A percentile compares a stretch with the other conserved stretches of the same genome.
phyloP scores from a whole-genome alignment of 2,329 filamentous ascomycete species.

The Mycocentrospora acerina region DNA sequence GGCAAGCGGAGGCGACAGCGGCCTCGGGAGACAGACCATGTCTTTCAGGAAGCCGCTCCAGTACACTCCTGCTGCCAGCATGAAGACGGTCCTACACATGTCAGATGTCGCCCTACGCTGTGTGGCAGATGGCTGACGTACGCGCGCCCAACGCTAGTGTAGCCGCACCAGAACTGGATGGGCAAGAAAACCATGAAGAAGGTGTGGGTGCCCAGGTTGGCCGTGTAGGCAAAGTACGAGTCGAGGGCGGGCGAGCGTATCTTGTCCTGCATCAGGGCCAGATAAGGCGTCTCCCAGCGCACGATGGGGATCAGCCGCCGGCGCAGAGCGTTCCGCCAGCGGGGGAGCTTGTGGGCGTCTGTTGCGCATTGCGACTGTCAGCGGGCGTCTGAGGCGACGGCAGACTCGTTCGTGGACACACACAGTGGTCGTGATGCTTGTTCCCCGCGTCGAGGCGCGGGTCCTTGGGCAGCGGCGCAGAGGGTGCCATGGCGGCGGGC shows the following conservation, averaged over 20 bases:
- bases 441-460: conserved; percentile 68
- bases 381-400: conserved; percentile 10
- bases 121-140: conserved; percentile 51
- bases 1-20: conserved; percentile 85
- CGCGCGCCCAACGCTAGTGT: conserved; percentile 82
- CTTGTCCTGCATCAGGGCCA: conserved; percentile 80
- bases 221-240: conserved; percentile 94
- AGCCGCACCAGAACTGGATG: conserved; percentile 95
- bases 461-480: conserved; percentile 11
- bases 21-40: conserved; percentile 85
- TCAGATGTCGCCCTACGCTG: conserved; percentile 15
- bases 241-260: conserved; percentile 83
- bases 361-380: conserved; percentile 20
- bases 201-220: conserved; percentile 95
- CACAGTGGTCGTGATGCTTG: conserved; percentile 67
- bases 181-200: conserved; percentile 98
- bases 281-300: conserved; percentile 91
- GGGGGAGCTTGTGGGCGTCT: conserved; percentile 82
- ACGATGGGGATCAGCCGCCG: conserved; percentile 82
- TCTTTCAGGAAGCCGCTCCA: conserved; percentile 90
- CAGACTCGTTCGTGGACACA: conserved; percentile 23
- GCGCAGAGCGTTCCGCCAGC: conserved; percentile 85
- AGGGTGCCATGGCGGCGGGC: neutral
- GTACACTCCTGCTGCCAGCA: conserved; percentile 68
- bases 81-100: conserved; percentile 47